These are phyloP conservation scores for Claviceps sp. DNA, from an alignment of 2,329 filamentous ascomycete genomes.

Conservation along the genomic window DNA sequence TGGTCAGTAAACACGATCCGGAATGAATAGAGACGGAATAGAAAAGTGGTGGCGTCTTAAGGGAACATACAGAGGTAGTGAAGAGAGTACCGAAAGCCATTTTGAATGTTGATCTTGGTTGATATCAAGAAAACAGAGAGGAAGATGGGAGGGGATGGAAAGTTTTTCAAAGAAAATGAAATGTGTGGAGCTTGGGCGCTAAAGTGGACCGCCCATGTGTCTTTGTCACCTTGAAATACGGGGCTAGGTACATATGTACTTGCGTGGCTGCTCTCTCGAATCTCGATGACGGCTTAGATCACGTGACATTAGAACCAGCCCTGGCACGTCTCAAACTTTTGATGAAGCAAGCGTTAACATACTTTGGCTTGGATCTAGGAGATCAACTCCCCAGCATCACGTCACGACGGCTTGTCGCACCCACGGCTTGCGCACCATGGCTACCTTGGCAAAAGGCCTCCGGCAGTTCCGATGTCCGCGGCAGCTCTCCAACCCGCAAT, in stretches of 20 bases:
- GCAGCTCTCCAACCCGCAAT: constrained; percentile 17
- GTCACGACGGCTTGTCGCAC: not conserved
- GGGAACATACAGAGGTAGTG: constrained; percentile 56
- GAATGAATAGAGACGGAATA: not conserved
- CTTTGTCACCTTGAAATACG: too few relatives aligned
- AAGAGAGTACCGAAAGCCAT: constrained; percentile 99
- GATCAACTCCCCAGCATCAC: not conserved
- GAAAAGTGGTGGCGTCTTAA: constrained; percentile 3
- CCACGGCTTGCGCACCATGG: constrained; percentile 15
- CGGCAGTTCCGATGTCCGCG: constrained; percentile 23
- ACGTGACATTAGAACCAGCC: constrained; percentile 9
- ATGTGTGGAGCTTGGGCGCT: constrained; percentile 9
- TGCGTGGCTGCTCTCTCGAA: too few relatives aligned
- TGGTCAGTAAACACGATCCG: not conserved
- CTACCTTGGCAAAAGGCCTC: constrained; percentile 20
- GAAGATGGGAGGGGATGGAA: constrained; percentile 8
- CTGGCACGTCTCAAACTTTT: not conserved
- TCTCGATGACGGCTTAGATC: not conserved
- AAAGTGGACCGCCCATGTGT: too few relatives aligned
- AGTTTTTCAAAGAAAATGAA: not conserved
- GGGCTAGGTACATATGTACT: too few relatives aligned
- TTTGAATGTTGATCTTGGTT: constrained; percentile 31
- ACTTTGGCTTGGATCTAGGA: too few relatives aligned
- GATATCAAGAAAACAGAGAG: constrained; percentile 3
- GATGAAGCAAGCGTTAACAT: not conserved